Conservation (phyloP, 345 rosid genomes). For the Citrus cavaleriei region DNA sequence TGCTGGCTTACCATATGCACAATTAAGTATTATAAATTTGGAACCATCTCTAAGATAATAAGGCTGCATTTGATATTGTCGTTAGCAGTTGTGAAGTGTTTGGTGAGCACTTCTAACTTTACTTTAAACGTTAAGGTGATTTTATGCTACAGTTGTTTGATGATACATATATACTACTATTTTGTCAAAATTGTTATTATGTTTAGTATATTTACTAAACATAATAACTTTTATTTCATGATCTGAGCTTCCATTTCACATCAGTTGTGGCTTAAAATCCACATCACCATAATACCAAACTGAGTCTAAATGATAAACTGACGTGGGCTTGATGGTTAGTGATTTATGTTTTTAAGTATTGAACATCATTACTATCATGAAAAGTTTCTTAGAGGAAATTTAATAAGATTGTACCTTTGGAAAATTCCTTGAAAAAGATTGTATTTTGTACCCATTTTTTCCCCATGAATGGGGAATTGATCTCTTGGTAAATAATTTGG, state of each 20-base stretch:
- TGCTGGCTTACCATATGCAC: not conserved
- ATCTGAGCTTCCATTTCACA: no score
- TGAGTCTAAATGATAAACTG: not conserved
- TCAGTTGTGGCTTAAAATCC: no score
- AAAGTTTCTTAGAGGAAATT: not conserved
- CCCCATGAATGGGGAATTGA: not conserved
- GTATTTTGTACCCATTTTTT: not conserved
- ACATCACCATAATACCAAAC: no score
- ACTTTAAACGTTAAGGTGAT: no score
- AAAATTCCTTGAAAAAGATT: not conserved
- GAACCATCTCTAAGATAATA: not conserved
- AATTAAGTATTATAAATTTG: not conserved
- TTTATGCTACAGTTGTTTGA: no score
- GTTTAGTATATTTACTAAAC: no score
- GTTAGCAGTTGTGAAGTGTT: no score
- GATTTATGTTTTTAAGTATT: not conserved
- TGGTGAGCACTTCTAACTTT: no score
- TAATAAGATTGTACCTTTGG: not conserved
- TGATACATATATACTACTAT: no score
- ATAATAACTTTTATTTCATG: no score
- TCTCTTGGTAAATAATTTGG: not conserved
- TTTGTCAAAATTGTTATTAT: no score
- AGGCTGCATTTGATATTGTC: no score
- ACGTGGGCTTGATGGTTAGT: not conserved
- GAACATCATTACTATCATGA: not conserved